Evolutionary conservation across 176 grass and related monocot species (phyloP).

Genomic region (Aegilops sharonensis): DNA sequence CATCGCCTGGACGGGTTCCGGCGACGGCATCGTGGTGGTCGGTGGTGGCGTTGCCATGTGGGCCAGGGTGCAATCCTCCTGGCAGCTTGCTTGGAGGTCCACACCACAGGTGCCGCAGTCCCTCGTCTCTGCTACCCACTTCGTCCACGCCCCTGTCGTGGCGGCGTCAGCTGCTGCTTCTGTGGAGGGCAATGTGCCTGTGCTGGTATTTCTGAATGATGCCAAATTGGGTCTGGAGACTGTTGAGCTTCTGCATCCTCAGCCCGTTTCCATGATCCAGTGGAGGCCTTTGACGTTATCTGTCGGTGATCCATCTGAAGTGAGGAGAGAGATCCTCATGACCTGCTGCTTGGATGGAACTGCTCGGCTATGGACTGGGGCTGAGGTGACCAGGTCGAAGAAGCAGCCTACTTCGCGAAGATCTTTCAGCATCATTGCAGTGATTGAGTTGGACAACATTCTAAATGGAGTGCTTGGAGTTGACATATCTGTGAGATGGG

Average conservation of each 20-base stretch:
- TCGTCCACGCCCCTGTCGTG: slow-evolving; percentile 55
- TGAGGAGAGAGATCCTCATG: slow-evolving; percentile 70
- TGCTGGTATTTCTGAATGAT: slow-evolving; percentile 75
- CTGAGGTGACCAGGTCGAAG: slow-evolving; percentile 45
- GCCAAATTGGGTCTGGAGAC: slow-evolving; percentile 46
- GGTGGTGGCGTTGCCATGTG: slow-evolving; percentile 72
- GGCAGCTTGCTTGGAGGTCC: slow-evolving; percentile 76
- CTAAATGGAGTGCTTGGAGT: slow-evolving; percentile 70
- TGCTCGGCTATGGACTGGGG: slow-evolving; percentile 75
- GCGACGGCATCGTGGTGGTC: slow-evolving; percentile 60
- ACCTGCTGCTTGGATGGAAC: slow-evolving; percentile 86
- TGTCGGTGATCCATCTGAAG: slow-evolving; percentile 25
- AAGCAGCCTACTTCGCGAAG: slow-evolving; percentile 39
- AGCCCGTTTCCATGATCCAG: slow-evolving; percentile 78
- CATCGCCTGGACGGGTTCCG: slow-evolving; percentile 62
- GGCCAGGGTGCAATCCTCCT: slow-evolving; percentile 50
- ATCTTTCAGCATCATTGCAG: slow-evolving; percentile 71
- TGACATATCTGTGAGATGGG: slow-evolving; percentile 78
- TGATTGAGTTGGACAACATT: slow-evolving; percentile 72
- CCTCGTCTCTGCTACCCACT: slow-evolving; percentile 64
- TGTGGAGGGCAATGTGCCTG: slow-evolving; percentile 31
- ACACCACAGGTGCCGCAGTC: slow-evolving; percentile 55
- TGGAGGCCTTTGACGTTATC: slow-evolving; percentile 55
- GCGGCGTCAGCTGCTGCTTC: slow-evolving; percentile 39
- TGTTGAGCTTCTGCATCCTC: slow-evolving; percentile 66